A percentile compares a stretch with the other conserved stretches of the same genome.
These are phyloP conservation scores for Talaromyces sp. DNA, from an alignment of 2,329 filamentous ascomycete species.

Conservation along the genomic window DNA sequence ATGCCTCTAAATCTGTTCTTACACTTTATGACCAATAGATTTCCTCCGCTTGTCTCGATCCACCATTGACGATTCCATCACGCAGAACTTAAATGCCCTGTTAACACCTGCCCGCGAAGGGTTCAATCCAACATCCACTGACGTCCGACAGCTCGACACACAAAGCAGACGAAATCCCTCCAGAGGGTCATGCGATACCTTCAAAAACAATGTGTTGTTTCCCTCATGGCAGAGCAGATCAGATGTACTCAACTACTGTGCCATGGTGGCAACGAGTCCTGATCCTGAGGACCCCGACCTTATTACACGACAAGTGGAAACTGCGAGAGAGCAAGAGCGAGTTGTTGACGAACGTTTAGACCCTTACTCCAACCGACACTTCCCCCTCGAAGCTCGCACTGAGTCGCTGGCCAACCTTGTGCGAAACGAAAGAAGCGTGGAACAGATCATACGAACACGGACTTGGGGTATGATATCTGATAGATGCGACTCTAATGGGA, in stretches of 20 bases:
- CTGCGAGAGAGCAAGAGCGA: conserved; percentile 65
- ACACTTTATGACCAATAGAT: conserved; percentile 54
- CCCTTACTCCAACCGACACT: conserved; percentile 83
- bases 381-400: conserved; percentile 70
- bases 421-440: conserved; percentile 69
- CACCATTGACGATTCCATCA: conserved; percentile 88
- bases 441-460: conserved; percentile 71
- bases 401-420: conserved; percentile 71
- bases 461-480: conserved; percentile 78
- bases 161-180: conserved; percentile 55
- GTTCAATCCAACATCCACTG: conserved; percentile 79
- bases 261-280: conserved; percentile 77
- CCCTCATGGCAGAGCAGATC: conserved; percentile 82
- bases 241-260: conserved; percentile 85
- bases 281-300: conserved; percentile 83
- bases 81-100: conserved; percentile 87
- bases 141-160: conserved; percentile 55
- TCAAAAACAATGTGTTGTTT: conserved; percentile 77
- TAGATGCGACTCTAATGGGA: conserved; percentile 61
- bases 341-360: conserved; percentile 85
- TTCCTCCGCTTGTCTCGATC: conserved; percentile 83
- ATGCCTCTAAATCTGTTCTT: conserved; percentile 9
- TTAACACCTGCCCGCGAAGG: conserved; percentile 66
- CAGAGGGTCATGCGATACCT: conserved; percentile 61
- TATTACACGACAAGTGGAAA: conserved; percentile 66